A percentile compares a stretch with the other conserved stretches of the same genome.
These are phyloP conservation scores for Willaertia magna DNA, from an alignment of 208 protist species.

Conservation along the genomic window DNA sequence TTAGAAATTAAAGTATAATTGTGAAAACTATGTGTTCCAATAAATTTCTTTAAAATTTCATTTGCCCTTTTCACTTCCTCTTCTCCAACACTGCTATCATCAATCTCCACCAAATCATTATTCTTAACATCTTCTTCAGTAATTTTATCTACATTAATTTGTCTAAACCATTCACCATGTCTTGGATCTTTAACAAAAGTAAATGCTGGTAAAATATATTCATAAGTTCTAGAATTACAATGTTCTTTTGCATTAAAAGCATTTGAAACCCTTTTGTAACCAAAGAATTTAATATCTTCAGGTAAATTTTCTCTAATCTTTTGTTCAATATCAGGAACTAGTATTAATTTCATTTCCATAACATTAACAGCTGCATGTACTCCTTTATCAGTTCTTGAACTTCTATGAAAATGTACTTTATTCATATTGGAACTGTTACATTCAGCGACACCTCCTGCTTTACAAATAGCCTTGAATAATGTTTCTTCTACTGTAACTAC, in stretches of 20 bases:
- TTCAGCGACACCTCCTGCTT: background rate
- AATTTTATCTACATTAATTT: background rate
- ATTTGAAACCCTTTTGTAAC: background rate
- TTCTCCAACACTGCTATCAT: background rate
- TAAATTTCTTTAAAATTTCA: background rate
- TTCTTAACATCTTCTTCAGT: background rate
- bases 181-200: background rate
- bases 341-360: background rate
- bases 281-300: background rate
- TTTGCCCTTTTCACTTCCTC: background rate
- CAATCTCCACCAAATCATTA: background rate
- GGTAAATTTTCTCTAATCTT: background rate
- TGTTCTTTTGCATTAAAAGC: background rate
- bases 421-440: background rate
- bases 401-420: background rate
- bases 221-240: background rate
- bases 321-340: background rate
- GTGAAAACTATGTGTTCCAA: background rate
- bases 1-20: background rate
- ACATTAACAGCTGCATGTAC: background rate
- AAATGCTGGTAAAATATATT: slow-evolving; percentile 6
- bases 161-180: background rate
- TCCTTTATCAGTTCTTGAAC: background rate
- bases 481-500: background rate
- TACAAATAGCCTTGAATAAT: background rate